A percentile compares a stretch with the other conserved stretches of the same genome.
Conservation (phyloP, 352 stramenopile species). For the Aphanomyces astaci region DNA sequence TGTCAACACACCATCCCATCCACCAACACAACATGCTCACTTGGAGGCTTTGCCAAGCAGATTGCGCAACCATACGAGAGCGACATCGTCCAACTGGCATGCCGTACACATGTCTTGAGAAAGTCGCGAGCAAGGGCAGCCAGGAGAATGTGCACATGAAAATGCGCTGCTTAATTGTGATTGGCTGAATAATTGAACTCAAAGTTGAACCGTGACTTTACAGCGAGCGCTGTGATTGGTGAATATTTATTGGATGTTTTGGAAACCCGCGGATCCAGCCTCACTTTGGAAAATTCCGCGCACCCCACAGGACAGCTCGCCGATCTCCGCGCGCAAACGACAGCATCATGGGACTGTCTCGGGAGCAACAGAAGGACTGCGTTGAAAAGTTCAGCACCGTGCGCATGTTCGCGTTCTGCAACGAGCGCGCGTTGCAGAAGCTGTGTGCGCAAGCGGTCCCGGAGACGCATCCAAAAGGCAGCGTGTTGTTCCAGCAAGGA, state of each 20-base stretch:
- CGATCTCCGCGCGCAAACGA: background rate
- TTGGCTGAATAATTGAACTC: background rate
- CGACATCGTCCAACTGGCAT: background rate
- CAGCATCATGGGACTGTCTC: conserved; percentile 6
- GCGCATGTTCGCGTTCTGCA: conserved; percentile 79
- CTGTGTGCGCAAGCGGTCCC: conserved; percentile 56
- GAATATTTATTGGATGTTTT: conserved; percentile 1
- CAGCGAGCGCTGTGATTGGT: background rate
- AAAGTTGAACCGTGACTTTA: background rate
- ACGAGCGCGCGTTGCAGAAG: conserved; percentile 65
- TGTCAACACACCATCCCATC: too few species aligned
- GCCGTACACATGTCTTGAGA: too few species aligned
- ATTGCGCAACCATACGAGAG: background rate
- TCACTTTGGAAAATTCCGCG: background rate
- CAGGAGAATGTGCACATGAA: background rate
- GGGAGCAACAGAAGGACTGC: conserved; percentile 42
- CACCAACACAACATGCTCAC: too few species aligned
- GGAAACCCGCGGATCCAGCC: background rate
- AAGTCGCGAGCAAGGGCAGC: background rate
- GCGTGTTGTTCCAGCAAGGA: conserved; percentile 72
- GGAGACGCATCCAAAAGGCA: conserved; percentile 64
- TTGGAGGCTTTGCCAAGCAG: background rate
- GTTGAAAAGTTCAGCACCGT: conserved; percentile 48
- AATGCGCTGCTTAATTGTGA: background rate
- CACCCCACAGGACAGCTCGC: background rate